Evolutionary conservation across 306 rosid species (phyloP).

Genomic region (Medicago arabica): DNA sequence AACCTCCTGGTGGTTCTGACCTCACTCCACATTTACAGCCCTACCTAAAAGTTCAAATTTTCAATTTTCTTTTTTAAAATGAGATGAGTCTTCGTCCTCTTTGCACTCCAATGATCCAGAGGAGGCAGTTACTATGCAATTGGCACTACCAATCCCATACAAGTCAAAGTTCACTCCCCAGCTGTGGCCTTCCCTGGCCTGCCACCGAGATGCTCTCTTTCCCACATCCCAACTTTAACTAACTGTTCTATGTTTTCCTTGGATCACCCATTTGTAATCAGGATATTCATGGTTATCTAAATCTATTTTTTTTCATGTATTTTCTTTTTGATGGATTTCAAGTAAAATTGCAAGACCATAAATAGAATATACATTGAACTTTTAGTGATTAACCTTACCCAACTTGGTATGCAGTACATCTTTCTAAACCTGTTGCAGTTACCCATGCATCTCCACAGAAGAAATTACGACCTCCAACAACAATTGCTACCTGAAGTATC

Average conservation of each 20-base stretch:
- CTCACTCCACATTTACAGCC: neutral
- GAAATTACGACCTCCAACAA: slow-evolving; percentile 95
- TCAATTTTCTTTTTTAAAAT: slow-evolving; percentile 28
- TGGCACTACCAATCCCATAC: slow-evolving; percentile 30
- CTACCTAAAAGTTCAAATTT: slow-evolving; percentile 24
- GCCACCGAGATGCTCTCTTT: slow-evolving; percentile 23
- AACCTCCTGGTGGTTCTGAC: slow-evolving; percentile 22
- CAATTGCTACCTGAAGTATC: slow-evolving; percentile 78
- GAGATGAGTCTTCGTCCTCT: slow-evolving; percentile 4
- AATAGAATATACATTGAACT: slow-evolving; percentile 6
- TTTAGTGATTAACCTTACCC: slow-evolving; percentile 67
- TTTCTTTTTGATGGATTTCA: slow-evolving; percentile 19
- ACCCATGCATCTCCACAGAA: slow-evolving; percentile 98
- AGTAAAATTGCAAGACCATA: slow-evolving; percentile 27
- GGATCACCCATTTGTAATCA: slow-evolving; percentile 30
- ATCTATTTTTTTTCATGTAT: slow-evolving; percentile 25
- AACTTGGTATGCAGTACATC: slow-evolving; percentile 92
- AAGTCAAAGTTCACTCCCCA: slow-evolving; percentile 28
- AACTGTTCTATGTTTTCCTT: slow-evolving; percentile 9
- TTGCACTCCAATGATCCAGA: slow-evolving; percentile 7
- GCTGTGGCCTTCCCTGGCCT: slow-evolving; percentile 12
- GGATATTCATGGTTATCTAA: slow-evolving; percentile 10
- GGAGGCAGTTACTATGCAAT: slow-evolving; percentile 22
- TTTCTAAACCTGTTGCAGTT: slow-evolving; percentile 80
- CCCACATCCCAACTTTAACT: slow-evolving; percentile 6